Base-by-base conservation (phyloP, 2,329 filamentous ascomycete species). In the Cladobotryum protrusum region DNA sequence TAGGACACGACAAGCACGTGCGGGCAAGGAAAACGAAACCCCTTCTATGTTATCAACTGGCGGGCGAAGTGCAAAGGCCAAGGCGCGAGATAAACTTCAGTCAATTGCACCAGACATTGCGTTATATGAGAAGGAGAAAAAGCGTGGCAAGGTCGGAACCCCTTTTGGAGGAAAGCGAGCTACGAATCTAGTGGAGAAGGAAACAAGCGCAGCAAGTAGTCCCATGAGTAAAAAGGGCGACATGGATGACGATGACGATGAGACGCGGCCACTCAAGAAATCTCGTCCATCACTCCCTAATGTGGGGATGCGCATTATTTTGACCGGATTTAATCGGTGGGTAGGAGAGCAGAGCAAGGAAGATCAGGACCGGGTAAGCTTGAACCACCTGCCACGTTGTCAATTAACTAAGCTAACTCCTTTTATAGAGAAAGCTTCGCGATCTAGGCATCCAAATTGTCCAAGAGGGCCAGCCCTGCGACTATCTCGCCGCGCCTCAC, bases 41-140 rank as follows among this genome's bases (percentile, higher is more conserved):
- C 90, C 91, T 0, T 83, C 82, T 0, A 77, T 71, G 1, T 58
- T 72, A 35, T 79, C 85, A 3, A 87, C 83, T 2, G 83, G 85
- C 20, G 88, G 87, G 56, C 85, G 93, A 49, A 93, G 89, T 60
- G 92, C 93, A 13, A 99, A 97, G 65, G 83, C 86, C 37, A 86
- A 87, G 61, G 93, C 93, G 12, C 72, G 86, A n/a, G 81, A 83
- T 33, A 83, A 81, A 56, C 71, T 97, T 7, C 88, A 93, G 48
- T 79, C 81, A 34, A 74, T 92, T 50, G 90, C 88, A 1, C 80
- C 85, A 1, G 93, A 99, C 62, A 90, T 97, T 61, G 86, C 85
- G 2, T 73, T 95, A 32, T 99, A 93, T 61, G 87, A 97, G 62
- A 96, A 93, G 64, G 93, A 99, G 70, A 89, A 81, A 73, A 96